These are phyloP conservation scores for Coemansia asiatica DNA, from an alignment of 192 early-diverging fungal species.

Conservation along the genomic window DNA sequence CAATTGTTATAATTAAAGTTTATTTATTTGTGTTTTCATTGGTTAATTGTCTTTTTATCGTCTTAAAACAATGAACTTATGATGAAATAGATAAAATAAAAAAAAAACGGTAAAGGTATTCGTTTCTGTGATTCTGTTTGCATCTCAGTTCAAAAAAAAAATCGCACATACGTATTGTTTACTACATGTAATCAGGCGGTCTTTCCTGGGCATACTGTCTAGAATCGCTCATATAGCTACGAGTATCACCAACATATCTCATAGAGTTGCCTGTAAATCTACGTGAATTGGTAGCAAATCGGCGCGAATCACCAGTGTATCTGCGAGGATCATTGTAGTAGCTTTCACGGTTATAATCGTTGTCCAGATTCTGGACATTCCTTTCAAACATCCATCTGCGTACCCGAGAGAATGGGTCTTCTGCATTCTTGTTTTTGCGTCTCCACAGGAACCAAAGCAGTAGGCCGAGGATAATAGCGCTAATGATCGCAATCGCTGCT, in stretches of 20 bases:
- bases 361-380: not conserved
- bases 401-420: not conserved
- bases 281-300: not conserved
- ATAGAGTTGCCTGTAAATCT: not conserved
- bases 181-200: not conserved
- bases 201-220: not conserved
- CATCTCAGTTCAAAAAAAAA: not conserved
- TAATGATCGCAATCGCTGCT: not conserved
- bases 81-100: too few species aligned
- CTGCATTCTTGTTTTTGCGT: not conserved
- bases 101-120: too few species aligned
- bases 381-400: not conserved
- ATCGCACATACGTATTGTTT: not conserved
- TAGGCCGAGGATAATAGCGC: not conserved
- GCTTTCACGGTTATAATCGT: not conserved
- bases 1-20: too few species aligned
- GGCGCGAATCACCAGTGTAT: not conserved
- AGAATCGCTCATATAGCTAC: not conserved
- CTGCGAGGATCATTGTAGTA: not conserved
- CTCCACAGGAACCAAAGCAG: not conserved
- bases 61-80: too few species aligned
- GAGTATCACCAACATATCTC: not conserved
- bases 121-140: too few species aligned
- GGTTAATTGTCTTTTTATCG: too few species aligned
- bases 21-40: too few species aligned